A percentile compares a stretch with the other conserved stretches of the same genome.
Evolutionary conservation across 2,329 filamentous ascomycete genomes (phyloP).

Genomic region (Talaromyces sp.): DNA sequence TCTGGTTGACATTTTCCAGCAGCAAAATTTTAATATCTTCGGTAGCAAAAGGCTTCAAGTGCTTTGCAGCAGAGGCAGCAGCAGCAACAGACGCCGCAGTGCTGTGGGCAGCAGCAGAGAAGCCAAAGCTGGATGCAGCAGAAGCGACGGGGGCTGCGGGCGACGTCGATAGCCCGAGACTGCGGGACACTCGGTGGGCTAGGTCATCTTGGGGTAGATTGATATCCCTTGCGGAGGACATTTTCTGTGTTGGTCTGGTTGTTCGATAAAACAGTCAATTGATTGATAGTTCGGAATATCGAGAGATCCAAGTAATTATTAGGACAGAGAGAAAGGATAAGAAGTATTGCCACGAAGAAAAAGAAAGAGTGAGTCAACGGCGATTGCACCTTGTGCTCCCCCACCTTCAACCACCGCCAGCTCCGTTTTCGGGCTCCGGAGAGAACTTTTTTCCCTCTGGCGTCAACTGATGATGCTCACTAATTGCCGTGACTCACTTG

Average conservation of each 20-base stretch:
- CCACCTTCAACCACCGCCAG: slow-evolving; percentile 11
- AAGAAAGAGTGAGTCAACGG: slow-evolving; percentile 5
- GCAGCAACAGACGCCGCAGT: slow-evolving; percentile 33
- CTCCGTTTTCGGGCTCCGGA: slow-evolving; percentile 19
- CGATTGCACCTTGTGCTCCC: slow-evolving; percentile 2
- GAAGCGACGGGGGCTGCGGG: slow-evolving; percentile 73
- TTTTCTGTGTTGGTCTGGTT: neutral
- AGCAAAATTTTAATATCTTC: slow-evolving; percentile 95
- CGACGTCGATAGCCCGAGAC: slow-evolving; percentile 68
- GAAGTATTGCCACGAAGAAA: neutral
- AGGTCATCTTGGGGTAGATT: slow-evolving; percentile 26
- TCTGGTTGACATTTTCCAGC: slow-evolving; percentile 92
- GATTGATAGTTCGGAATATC: neutral
- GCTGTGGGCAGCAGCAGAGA: slow-evolving; percentile 40
- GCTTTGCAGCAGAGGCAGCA: slow-evolving; percentile 55
- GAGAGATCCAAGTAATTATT: too few relatives aligned
- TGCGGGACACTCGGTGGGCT: slow-evolving; percentile 52
- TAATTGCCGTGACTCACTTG: neutral
- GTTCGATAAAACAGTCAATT: neutral
- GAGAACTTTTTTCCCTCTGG: slow-evolving; percentile 18
- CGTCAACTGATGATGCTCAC: slow-evolving; percentile 5
- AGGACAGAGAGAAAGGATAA: neutral
- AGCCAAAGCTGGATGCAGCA: slow-evolving; percentile 62
- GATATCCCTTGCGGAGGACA: slow-evolving; percentile 37
- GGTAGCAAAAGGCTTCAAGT: slow-evolving; percentile 90